Conservation (phyloP, 1,139 yeast genomes). For the Lodderomyces pseudojiufengensis region DNA sequence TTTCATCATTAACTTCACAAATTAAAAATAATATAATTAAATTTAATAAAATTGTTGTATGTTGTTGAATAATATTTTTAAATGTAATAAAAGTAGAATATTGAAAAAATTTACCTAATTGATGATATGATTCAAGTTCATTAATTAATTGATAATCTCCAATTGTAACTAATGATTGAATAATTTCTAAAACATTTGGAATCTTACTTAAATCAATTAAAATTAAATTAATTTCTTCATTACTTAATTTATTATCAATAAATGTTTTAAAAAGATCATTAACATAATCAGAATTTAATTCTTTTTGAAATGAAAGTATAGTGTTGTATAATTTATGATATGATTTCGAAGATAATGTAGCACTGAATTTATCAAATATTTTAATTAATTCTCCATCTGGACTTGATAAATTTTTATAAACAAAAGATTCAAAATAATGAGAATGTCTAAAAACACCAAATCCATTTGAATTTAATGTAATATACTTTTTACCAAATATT, state of each 20-base stretch:
- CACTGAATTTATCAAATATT: slow-evolving; percentile 21
- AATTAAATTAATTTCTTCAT: slow-evolving; percentile 20
- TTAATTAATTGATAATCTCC: slow-evolving; percentile 11
- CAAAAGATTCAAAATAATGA: slow-evolving; percentile 30
- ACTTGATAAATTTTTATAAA: slow-evolving; percentile 12
- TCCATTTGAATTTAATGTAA: slow-evolving; percentile 33
- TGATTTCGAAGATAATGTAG: slow-evolving; percentile 26
- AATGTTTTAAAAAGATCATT: slow-evolving; percentile 21
- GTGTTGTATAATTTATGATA: slow-evolving; percentile 21
- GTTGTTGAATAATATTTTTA: slow-evolving; percentile 25
- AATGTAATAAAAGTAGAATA: slow-evolving; percentile 23
- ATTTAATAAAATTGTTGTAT: slow-evolving; percentile 23
- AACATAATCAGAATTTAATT: slow-evolving; percentile 10
- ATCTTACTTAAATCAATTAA: slow-evolving; percentile 22
- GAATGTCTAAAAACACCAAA: slow-evolving; percentile 31
- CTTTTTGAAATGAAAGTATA: slow-evolving; percentile 10
- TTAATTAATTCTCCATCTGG: slow-evolving; percentile 19
- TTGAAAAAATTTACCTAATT: slow-evolving; percentile 20
- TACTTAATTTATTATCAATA: slow-evolving; percentile 23
- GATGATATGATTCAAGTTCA: slow-evolving; percentile 5
- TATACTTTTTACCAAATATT: slow-evolving; percentile 11
- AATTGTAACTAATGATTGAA: slow-evolving; percentile 22
- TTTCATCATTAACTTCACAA: slow-evolving; percentile 30
- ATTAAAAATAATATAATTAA: slow-evolving; percentile 27
- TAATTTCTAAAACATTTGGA: slow-evolving; percentile 24